phyloP scores from a whole-genome alignment of 768 basidiomycete species.

The Pleurotus eryngii region DNA sequence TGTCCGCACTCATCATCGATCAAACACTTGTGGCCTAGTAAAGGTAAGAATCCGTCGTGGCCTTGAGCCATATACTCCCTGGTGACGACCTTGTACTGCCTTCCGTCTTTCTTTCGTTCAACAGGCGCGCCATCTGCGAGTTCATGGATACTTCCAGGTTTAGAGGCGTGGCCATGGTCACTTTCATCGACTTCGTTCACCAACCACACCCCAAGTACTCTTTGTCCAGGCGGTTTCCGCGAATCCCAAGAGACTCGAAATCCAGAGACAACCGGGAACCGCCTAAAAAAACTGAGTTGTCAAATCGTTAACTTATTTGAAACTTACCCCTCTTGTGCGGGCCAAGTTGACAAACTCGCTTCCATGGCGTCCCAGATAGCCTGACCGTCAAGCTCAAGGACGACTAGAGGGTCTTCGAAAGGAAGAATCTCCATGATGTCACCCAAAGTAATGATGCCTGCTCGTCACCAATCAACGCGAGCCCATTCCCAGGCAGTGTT shows the following conservation, averaged over 20 bases:
- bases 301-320: too few species aligned
- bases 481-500: constrained; percentile 2
- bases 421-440: constrained; percentile 88
- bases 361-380: constrained; percentile 82
- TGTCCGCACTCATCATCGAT: constrained; percentile 84
- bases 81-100: constrained; percentile 79
- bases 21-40: constrained; percentile 64
- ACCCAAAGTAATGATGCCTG: constrained; percentile 76
- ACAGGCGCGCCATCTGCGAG: constrained; percentile 53
- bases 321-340: constrained; percentile 83
- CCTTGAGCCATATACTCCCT: constrained; percentile 82
- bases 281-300: constrained; percentile 37
- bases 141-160: constrained; percentile 14
- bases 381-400: constrained; percentile 75
- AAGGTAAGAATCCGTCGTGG: constrained; percentile 75
- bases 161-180: constrained; percentile 17
- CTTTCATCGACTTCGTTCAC: constrained; percentile 36
- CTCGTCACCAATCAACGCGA: neutral
- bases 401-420: constrained; percentile 82
- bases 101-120: constrained; percentile 45
- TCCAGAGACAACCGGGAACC: constrained; percentile 87
- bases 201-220: constrained; percentile 73
- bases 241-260: constrained; percentile 88
- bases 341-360: constrained; percentile 69
- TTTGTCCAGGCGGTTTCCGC: constrained; percentile 59